Evolutionary conservation across 805 yeast species (phyloP).

Genomic region (Lipomyces anomalus): DNA sequence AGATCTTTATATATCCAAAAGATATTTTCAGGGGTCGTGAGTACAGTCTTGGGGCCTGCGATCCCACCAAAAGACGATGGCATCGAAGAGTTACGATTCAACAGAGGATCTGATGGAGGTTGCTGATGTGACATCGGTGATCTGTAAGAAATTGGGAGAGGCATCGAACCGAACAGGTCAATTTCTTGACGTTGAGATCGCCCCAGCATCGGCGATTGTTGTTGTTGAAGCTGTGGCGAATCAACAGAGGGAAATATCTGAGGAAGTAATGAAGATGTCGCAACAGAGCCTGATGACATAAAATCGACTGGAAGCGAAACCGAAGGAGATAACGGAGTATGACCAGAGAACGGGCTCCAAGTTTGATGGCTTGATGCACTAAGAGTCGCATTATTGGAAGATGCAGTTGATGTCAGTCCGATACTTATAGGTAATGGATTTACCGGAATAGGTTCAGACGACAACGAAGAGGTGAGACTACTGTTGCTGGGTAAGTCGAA

Average conservation of each 20-base stretch:
- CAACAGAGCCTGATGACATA: neutral
- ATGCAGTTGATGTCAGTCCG: neutral
- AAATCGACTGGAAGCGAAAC: neutral
- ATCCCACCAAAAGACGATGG: too few relatives aligned
- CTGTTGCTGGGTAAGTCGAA: neutral
- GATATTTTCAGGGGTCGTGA: slow-evolving; percentile 23
- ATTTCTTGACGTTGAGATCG: neutral
- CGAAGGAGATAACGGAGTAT: neutral
- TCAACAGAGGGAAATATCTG: neutral
- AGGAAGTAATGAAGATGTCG: neutral
- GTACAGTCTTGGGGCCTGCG: neutral
- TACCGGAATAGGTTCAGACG: neutral
- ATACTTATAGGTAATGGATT: too few relatives aligned
- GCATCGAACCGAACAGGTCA: neutral
- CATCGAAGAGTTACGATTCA: too few relatives aligned
- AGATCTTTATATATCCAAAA: slow-evolving; percentile 74
- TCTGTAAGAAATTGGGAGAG: neutral
- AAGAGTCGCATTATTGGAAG: neutral
- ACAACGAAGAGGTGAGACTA: neutral
- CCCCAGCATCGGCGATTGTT: neutral
- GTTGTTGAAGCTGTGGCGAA: neutral
- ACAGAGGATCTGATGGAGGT: neutral
- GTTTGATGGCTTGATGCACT: neutral
- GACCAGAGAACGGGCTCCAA: neutral
- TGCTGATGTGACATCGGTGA: neutral